phyloP scores from a whole-genome alignment of 148 eudicot genomes.

The Camellia granthamiana region DNA sequence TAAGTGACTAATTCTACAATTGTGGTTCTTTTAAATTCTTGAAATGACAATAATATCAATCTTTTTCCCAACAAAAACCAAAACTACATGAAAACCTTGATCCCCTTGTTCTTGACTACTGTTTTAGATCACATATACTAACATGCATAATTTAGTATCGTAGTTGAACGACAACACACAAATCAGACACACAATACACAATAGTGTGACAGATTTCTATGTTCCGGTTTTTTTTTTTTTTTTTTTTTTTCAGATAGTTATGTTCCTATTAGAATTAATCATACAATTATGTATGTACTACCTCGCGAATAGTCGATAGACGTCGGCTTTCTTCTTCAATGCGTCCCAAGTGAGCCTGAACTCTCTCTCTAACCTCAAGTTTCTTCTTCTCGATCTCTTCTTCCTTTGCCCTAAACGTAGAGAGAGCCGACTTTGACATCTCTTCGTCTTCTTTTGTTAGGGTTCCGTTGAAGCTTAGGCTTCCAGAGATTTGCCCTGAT shows the following conservation, averaged over 20 bases:
- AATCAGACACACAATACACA: neutral
- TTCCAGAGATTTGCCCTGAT: conserved; percentile 52
- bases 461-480: conserved; percentile 53
- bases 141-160: too few relatives aligned
- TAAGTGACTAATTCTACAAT: neutral
- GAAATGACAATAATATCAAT: neutral
- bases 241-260: too few relatives aligned
- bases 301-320: conserved; percentile 80
- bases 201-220: neutral
- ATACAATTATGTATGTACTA: conserved; percentile 24
- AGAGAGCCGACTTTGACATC: conserved; percentile 51
- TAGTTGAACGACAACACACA: neutral
- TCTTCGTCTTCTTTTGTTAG: conserved; percentile 45
- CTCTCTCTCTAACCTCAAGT: conserved; percentile 72
- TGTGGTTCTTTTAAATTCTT: neutral
- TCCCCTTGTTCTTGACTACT: too few relatives aligned
- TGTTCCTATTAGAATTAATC: too few relatives aligned
- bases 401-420: conserved; percentile 67
- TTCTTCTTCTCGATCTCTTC: conserved; percentile 95
- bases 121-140: neutral
- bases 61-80: neutral
- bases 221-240: too few relatives aligned
- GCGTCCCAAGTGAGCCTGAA: conserved; percentile 75
- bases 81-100: neutral
- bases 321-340: conserved; percentile 86